Percentiles rank a stretch among this genome's conserved stretches.
Conservation (phyloP, 2,329 filamentous ascomycete genomes). For the Arthrocladium fulminans region DNA sequence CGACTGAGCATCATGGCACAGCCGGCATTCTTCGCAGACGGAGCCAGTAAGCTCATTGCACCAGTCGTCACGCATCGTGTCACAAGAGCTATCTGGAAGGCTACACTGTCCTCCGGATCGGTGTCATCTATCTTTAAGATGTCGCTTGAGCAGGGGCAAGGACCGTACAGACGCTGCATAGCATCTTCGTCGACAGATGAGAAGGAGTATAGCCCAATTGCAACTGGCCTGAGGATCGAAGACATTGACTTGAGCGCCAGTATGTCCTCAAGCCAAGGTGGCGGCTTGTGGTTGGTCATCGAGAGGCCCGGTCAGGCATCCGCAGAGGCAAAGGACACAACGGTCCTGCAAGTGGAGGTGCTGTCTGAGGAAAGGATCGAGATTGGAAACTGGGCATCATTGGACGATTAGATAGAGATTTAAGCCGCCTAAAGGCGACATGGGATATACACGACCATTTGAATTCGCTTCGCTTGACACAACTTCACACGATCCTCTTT, state of each 20-base stretch:
- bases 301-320: slow-evolving; percentile 52
- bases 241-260: slow-evolving; percentile 67
- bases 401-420: slow-evolving; percentile 8
- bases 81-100: slow-evolving; percentile 53
- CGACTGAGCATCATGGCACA: slow-evolving; percentile 54
- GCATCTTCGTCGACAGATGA: slow-evolving; percentile 45
- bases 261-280: slow-evolving; percentile 36
- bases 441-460: not conserved
- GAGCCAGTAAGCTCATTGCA: slow-evolving; percentile 46
- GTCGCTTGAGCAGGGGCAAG: slow-evolving; percentile 63
- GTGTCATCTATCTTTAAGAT: slow-evolving; percentile 52
- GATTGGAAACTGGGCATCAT: slow-evolving; percentile 32
- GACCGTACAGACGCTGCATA: slow-evolving; percentile 57
- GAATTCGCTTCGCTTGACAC: not conserved
- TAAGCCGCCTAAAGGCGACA: too few species aligned
- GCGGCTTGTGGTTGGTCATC: slow-evolving; percentile 69
- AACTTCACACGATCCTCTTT: too few species aligned
- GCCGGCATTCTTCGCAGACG: slow-evolving; percentile 42
- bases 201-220: slow-evolving; percentile 65
- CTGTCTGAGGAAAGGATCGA: slow-evolving; percentile 35
- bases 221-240: slow-evolving; percentile 56
- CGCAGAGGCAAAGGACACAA: slow-evolving; percentile 25
- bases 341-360: slow-evolving; percentile 37
- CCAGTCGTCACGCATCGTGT: slow-evolving; percentile 45
- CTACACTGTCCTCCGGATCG: slow-evolving; percentile 19